Percentiles rank a stretch among this genome's conserved stretches.
phyloP scores from a whole-genome alignment of 2,329 filamentous ascomycete genomes.

The Ophidiomyces ophidiicola region DNA sequence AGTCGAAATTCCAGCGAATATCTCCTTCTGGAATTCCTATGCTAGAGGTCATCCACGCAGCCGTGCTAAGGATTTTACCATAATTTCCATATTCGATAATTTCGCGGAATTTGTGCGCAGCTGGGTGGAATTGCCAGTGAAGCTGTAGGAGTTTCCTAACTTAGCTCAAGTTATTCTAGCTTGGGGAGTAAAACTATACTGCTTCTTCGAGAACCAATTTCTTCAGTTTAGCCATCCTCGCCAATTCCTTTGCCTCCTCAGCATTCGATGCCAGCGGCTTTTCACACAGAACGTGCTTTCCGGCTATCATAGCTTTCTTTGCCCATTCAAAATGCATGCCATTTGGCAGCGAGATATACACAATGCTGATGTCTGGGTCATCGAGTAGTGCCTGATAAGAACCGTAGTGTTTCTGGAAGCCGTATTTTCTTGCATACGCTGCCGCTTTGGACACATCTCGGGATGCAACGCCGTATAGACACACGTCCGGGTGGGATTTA shows the following conservation, averaged over 20 bases:
- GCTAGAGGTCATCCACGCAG: conserved; percentile 20
- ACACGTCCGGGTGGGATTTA: conserved; percentile 42
- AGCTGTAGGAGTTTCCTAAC: conserved; percentile 13
- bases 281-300: conserved; percentile 24
- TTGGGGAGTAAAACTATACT: conserved; percentile 25
- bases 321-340: conserved; percentile 35
- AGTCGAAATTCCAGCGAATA: conserved; percentile 31
- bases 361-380: conserved; percentile 32
- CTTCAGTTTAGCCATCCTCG: conserved; percentile 26
- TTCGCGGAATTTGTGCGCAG: conserved; percentile 26
- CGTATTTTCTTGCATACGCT: conserved; percentile 39
- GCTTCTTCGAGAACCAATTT: conserved; percentile 42
- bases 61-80: conserved; percentile 23
- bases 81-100: conserved; percentile 27
- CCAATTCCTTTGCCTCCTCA: conserved; percentile 34
- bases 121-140: conserved; percentile 36
- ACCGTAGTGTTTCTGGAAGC: conserved; percentile 34
- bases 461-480: conserved; percentile 43
- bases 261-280: conserved; percentile 23
- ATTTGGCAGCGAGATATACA: conserved; percentile 41
- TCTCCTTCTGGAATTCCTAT: conserved; percentile 22
- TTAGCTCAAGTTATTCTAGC: not conserved
- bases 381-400: conserved; percentile 19
- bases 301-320: conserved; percentile 22
- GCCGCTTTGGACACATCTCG: conserved; percentile 38